These are phyloP conservation scores for Cyclostephanos tholiformis DNA, from an alignment of 108 stramenopile species.

Conservation along the genomic window DNA sequence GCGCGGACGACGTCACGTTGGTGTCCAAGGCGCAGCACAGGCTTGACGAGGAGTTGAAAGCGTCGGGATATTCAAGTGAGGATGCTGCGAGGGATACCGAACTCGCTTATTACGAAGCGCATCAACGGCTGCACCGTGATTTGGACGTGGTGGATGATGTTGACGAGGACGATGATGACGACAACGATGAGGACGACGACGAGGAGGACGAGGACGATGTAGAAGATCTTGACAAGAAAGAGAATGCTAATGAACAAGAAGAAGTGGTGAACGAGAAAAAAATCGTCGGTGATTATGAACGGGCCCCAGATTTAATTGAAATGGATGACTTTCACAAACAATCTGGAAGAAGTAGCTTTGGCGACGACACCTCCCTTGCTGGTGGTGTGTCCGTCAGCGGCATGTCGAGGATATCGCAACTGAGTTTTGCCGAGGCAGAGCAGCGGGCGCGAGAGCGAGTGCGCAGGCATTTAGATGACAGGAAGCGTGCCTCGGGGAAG, in stretches of 20 bases:
- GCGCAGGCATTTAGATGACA: constrained; percentile 67
- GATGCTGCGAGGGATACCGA: constrained; percentile 73
- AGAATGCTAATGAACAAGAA: constrained; percentile 12
- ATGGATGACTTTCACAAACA: constrained; percentile 33
- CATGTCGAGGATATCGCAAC: constrained; percentile 39
- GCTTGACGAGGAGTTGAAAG: constrained; percentile 79
- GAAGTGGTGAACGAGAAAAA: constrained; percentile 19
- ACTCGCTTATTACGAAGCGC: constrained; percentile 71
- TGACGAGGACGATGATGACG: constrained; percentile 41
- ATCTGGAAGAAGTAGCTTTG: constrained; percentile 12
- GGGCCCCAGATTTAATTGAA: constrained; percentile 43
- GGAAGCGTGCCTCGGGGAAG: constrained; percentile 61
- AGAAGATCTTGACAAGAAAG: constrained; percentile 4
- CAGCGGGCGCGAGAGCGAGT: constrained; percentile 75
- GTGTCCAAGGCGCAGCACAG: constrained; percentile 57
- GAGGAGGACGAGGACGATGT: constrained; percentile 40
- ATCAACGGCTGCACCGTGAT: constrained; percentile 23
- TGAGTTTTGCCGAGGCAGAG: constrained; percentile 60
- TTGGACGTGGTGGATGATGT: constrained; percentile 61
- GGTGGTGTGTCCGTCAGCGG: constrained; percentile 45
- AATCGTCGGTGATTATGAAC: constrained; percentile 25
- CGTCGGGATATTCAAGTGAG: constrained; percentile 79
- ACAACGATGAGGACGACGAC: constrained; percentile 43
- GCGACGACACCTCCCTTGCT: constrained; percentile 28
- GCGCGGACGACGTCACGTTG: constrained; percentile 38